Evolutionary conservation across 2,329 filamentous ascomycete genomes (phyloP).

Genomic region (Fusarium gaditjirri): DNA sequence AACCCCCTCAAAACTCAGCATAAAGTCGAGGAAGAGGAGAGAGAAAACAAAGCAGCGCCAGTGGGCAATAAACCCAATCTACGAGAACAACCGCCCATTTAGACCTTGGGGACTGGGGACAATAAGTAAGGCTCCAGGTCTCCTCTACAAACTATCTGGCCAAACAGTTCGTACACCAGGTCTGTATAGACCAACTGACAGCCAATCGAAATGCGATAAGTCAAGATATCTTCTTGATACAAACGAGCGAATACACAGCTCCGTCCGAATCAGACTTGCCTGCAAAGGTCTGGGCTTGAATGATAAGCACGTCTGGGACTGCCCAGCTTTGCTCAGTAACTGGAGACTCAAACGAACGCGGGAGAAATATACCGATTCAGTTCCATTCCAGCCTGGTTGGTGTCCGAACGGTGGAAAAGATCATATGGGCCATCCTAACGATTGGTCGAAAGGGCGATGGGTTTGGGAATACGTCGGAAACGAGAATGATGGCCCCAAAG

Average conservation of each 20-base stretch:
- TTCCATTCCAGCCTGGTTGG: constrained; percentile 49
- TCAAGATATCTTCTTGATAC: constrained; percentile 60
- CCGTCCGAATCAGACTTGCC: constrained; percentile 63
- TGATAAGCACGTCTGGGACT: constrained; percentile 60
- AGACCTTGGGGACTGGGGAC: constrained; percentile 61
- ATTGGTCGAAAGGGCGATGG: constrained; percentile 55
- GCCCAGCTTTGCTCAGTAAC: constrained; percentile 54
- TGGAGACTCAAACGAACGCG: constrained; percentile 57
- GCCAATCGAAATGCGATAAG: constrained; percentile 51
- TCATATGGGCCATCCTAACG: constrained; percentile 36
- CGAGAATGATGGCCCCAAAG: constrained; percentile 53
- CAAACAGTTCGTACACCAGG: constrained; percentile 58
- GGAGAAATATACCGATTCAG: constrained; percentile 49
- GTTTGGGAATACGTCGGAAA: constrained; percentile 64
- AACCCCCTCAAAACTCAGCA: constrained; percentile 12
- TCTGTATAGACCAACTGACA: constrained; percentile 58
- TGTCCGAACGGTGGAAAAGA: constrained; percentile 43
- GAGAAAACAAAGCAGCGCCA: constrained; percentile 18
- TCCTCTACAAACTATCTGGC: constrained; percentile 58
- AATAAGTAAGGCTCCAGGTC: constrained; percentile 53
- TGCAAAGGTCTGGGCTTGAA: constrained; percentile 62
- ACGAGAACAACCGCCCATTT: constrained; percentile 58
- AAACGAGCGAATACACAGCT: constrained; percentile 66
- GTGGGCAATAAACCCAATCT: constrained; percentile 63
- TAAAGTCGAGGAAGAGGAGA: constrained; percentile 29